A percentile compares a stretch with the other conserved stretches of the same genome.
Conservation (phyloP, 257 asterid genomes). For the Perilla frutescens region DNA sequence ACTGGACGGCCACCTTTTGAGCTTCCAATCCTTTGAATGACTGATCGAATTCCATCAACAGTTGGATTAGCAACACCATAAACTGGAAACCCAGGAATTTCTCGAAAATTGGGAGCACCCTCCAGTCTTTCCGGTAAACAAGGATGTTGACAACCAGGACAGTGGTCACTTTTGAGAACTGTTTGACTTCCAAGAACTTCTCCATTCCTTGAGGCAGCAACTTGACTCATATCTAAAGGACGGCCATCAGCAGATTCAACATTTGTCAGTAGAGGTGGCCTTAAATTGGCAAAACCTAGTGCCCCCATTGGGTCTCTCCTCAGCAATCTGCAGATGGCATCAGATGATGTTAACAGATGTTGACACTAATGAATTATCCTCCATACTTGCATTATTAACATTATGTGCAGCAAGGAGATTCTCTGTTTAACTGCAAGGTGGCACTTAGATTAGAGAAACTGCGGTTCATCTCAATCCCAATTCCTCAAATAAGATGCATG, state of each 20-base stretch:
- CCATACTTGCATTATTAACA: constrained; percentile 23
- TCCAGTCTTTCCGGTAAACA: constrained; percentile 84
- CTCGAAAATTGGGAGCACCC: constrained; percentile 98
- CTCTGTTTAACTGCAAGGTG: constrained; percentile 25
- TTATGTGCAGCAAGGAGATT: constrained; percentile 17
- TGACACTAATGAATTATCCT: constrained; percentile 20
- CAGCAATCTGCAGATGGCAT: constrained; percentile 68
- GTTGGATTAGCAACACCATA: constrained; percentile 99
- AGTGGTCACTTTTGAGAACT: constrained; percentile 96
- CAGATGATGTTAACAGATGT: constrained; percentile 31
- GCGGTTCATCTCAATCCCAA: constrained; percentile 28
- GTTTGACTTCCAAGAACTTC: constrained; percentile 99
- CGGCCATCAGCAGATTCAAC: constrained; percentile 63
- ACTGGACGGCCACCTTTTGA: constrained; percentile 83
- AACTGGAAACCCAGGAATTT: constrained; percentile 94
- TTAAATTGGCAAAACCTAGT: constrained; percentile 75
- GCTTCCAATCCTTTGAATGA: constrained; percentile 89
- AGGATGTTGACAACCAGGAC: constrained; percentile 96
- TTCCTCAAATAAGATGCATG: constrained; percentile 30
- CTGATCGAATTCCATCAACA: constrained; percentile 84
- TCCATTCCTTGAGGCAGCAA: constrained; percentile 87
- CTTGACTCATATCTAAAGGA: constrained; percentile 92
- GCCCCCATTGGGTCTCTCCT: constrained; percentile 99
- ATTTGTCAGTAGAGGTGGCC: constrained; percentile 50
- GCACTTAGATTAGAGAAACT: constrained; percentile 22